Evolutionary conservation across 768 basidiomycete genomes (phyloP).

Genomic region (Auricularia auricula-judae): DNA sequence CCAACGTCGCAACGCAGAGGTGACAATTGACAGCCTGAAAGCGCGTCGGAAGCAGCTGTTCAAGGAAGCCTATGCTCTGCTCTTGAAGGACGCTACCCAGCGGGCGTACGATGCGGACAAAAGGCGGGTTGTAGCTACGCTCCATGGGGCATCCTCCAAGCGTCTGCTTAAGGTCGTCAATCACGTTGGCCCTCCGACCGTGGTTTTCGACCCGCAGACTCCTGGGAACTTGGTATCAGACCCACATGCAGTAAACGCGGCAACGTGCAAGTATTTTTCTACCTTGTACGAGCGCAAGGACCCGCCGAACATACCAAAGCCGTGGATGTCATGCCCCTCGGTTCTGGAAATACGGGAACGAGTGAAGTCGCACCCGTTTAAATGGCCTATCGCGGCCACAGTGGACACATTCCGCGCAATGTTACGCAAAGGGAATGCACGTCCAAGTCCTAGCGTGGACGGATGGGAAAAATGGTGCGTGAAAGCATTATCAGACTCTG

Average conservation of each 20-base stretch:
- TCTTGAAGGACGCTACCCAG: background rate
- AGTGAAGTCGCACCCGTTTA: conserved; percentile 10
- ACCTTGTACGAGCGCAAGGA: background rate
- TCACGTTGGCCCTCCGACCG: background rate
- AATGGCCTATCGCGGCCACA: conserved; percentile 13
- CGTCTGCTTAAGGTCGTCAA: background rate
- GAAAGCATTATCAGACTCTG: conserved; percentile 14
- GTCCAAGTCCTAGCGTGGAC: conserved; percentile 22
- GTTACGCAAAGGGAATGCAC: conserved; percentile 16
- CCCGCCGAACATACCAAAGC: background rate
- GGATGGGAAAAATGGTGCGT: conserved; percentile 26
- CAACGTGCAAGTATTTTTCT: background rate
- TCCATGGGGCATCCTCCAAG: background rate
- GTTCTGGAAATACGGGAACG: background rate
- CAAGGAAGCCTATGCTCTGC: background rate
- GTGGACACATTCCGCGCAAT: conserved; percentile 14
- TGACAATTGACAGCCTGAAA: background rate
- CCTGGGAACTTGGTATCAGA: background rate
- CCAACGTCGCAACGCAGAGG: no score
- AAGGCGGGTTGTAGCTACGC: background rate
- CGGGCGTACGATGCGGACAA: background rate
- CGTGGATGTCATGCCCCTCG: background rate
- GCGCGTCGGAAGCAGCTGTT: background rate
- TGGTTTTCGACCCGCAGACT: background rate
- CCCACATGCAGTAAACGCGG: background rate